A percentile compares a stretch with the other conserved stretches of the same genome.
phyloP scores from a whole-genome alignment of 2,329 filamentous ascomycete species.

The Fusarium metavorans region DNA sequence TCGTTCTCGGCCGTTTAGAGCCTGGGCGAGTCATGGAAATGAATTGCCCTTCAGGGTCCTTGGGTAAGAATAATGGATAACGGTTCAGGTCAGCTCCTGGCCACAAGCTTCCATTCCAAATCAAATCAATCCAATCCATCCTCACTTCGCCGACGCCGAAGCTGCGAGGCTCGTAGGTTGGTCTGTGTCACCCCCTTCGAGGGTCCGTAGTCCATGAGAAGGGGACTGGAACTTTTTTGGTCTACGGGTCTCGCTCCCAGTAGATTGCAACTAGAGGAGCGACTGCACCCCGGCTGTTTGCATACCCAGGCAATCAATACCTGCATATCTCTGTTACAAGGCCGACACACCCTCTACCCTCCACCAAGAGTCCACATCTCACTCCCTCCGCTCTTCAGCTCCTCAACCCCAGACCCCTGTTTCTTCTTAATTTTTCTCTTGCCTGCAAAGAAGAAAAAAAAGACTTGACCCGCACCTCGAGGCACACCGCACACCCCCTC shows the following conservation, averaged over 20 bases:
- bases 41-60: conserved; percentile 19
- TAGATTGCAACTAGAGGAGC: conserved; percentile 25
- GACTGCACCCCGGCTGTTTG: conserved; percentile 13
- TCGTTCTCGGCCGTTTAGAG: conserved; percentile 1
- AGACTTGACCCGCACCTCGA: neutral
- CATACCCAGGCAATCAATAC: conserved; percentile 22
- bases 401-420: conserved; percentile 36
- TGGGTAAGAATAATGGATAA: neutral
- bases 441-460: conserved; percentile 13
- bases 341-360: conserved; percentile 1
- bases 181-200: conserved; percentile 42
- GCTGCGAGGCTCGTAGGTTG: conserved; percentile 40
- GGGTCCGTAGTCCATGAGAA: conserved; percentile 1
- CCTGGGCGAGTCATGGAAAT: conserved; percentile 24
- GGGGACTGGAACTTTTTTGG: conserved; percentile 4
- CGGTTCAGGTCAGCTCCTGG: conserved; percentile 4
- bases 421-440: conserved; percentile 5
- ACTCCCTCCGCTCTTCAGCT: conserved; percentile 41
- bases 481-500: neutral
- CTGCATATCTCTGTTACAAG: conserved; percentile 25
- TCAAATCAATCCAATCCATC: conserved; percentile 13
- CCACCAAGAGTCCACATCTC: conserved; percentile 5
- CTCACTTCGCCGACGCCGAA: conserved; percentile 43
- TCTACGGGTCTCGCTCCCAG: conserved; percentile 18
- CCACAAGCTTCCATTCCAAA: neutral